Percentiles rank a stretch among this genome's conserved stretches.
These are phyloP conservation scores for Platismatia glauca DNA, from an alignment of 495 filamentous ascomycete genomes.

Conservation along the genomic window DNA sequence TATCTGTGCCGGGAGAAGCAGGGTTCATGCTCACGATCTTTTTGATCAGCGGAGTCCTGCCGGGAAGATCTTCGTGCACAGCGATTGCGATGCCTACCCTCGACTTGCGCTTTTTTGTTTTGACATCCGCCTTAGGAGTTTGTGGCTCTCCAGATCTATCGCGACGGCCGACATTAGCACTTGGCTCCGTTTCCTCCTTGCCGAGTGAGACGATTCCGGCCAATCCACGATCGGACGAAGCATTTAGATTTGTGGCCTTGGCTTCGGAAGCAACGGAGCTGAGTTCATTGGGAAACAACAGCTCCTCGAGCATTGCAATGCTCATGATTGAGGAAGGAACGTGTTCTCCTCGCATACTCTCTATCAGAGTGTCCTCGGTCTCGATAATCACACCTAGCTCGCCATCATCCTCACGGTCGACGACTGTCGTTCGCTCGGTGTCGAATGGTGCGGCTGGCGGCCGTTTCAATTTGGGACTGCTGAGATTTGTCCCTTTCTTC, in stretches of 20 bases:
- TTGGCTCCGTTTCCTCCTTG: background rate
- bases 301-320: background rate
- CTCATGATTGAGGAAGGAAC: slow-evolving; percentile 1
- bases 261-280: background rate
- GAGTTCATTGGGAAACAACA: background rate
- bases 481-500: background rate
- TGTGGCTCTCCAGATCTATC: background rate
- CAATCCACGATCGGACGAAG: background rate
- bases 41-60: slow-evolving; percentile 13
- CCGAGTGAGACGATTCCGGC: background rate
- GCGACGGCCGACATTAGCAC: background rate
- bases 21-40: slow-evolving; percentile 8
- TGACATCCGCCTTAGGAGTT: background rate
- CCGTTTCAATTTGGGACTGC: background rate
- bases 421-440: background rate
- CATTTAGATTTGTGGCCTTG: background rate
- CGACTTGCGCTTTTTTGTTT: slow-evolving; percentile 2
- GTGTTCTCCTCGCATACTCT: slow-evolving; percentile 8
- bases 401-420: background rate
- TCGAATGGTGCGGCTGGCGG: background rate
- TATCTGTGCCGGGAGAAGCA: slow-evolving; percentile 15
- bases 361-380: slow-evolving; percentile 5
- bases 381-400: background rate
- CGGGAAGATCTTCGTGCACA: slow-evolving; percentile 13
- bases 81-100: background rate